These are phyloP conservation scores for Podosphaera leucotricha DNA, from an alignment of 2,329 filamentous ascomycete species.

Conservation along the genomic window DNA sequence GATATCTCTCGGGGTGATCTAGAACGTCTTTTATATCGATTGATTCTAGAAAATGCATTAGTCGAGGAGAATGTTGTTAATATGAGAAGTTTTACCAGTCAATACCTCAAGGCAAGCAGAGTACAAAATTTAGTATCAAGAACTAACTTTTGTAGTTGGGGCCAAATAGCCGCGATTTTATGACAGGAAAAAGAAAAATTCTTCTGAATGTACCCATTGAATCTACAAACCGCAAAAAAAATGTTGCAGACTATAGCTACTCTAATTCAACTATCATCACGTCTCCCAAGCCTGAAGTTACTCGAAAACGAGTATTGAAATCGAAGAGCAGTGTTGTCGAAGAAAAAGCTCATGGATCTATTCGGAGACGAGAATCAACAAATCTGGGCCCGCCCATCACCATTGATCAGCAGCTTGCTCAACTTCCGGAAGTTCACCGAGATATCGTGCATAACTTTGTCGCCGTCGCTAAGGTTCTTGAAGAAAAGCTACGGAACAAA, in stretches of 20 bases:
- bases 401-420: slow-evolving; percentile 27
- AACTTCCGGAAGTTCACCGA: slow-evolving; percentile 34
- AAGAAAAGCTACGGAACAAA: slow-evolving; percentile 36
- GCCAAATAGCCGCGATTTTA: slow-evolving; percentile 9
- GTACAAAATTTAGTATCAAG: neutral
- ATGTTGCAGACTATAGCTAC: neutral
- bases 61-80: slow-evolving; percentile 45
- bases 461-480: slow-evolving; percentile 31
- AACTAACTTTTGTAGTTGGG: slow-evolving; percentile 16
- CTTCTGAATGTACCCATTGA: slow-evolving; percentile 9
- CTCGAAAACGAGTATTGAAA: slow-evolving; percentile 16
- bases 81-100: slow-evolving; percentile 38
- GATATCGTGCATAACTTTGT: slow-evolving; percentile 43
- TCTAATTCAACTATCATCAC: slow-evolving; percentile 43
- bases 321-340: slow-evolving; percentile 18
- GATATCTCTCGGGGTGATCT: slow-evolving; percentile 51
- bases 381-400: slow-evolving; percentile 34
- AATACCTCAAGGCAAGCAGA: slow-evolving; percentile 43
- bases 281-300: slow-evolving; percentile 27
- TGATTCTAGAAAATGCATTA: slow-evolving; percentile 53
- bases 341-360: slow-evolving; percentile 9
- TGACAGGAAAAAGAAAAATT: slow-evolving; percentile 12
- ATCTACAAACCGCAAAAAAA: slow-evolving; percentile 3
- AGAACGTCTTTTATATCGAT: slow-evolving; percentile 58
- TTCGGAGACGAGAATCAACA: slow-evolving; percentile 6